Evolutionary conservation across 257 asterid species (phyloP), one percentile per base, ranked within the genome.

Genomic region (Gynochthodes officinalis): DNA sequence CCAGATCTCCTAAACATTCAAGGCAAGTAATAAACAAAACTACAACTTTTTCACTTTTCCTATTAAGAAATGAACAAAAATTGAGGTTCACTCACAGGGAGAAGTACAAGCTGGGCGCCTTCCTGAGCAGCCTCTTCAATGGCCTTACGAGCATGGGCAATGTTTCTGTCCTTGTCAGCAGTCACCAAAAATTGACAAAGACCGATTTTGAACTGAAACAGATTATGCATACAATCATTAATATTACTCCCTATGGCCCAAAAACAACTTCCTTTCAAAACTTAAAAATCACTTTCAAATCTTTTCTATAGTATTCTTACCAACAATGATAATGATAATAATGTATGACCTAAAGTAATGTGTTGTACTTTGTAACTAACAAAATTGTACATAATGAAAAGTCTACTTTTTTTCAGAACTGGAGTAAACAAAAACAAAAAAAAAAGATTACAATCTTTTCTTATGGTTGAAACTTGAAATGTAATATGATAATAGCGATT

Each of bases 141-240:
- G 35, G 86, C 87, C 71, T 78, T 64, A 59, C 89, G 88, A 76
- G 93, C 95, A 81, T 82, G 88, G 67, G 82, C 88, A 68, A 89
- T 88, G 79, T 89, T 89, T 64, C 76, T 79, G 53, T 82, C 93
- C 84, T 91, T 89, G 80, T 91, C 88, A 27, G 78, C 75, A 40
- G 86, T 85, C 49, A 91, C 97, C 2, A 79, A 82, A 76, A 91
- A 83, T 81, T 89, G 97, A 82, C 97, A 91, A 64, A 91, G 96
- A 54, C 91, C 95, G 49, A 91, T 87, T 74, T 91, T 89, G 86
- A 89, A 91, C 97, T 91, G 91, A 75, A 83, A 83, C 23, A 78
- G 50, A 77, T 64, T 32, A 70, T 53, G 35, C n/a, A 46, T 21
- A 19, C 28, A 72, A 62, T 9, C n/a, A n/a, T n/a, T n/a, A n/a